phyloP scores from a whole-genome alignment of 768 basidiomycete genomes.

The Leccinum arenicola region DNA sequence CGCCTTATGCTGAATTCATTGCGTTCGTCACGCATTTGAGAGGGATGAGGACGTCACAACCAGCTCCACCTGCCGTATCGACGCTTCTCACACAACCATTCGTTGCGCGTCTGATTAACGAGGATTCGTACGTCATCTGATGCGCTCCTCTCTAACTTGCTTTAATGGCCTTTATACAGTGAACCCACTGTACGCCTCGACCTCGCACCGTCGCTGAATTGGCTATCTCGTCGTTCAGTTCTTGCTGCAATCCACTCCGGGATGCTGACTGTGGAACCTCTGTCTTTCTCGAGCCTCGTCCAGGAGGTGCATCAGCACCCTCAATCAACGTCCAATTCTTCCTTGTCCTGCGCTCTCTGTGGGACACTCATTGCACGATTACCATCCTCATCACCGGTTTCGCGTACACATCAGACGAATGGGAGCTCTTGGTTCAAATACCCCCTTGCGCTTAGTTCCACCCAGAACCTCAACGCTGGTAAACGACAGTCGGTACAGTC shows the following conservation, averaged over 20 bases:
- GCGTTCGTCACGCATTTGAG: constrained; percentile 77
- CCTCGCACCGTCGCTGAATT: constrained; percentile 89
- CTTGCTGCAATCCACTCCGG: constrained; percentile 82
- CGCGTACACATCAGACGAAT: constrained; percentile 41
- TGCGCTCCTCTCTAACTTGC: not conserved
- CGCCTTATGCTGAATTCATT: constrained; percentile 79
- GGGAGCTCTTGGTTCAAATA: constrained; percentile 62
- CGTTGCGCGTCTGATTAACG: constrained; percentile 65
- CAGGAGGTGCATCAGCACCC: constrained; percentile 47
- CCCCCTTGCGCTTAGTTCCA: constrained; percentile 36
- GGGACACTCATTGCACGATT: constrained; percentile 53
- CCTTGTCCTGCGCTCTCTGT: constrained; percentile 76
- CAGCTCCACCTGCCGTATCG: constrained; percentile 62
- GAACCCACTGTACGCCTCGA: constrained; percentile 93
- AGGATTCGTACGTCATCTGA: constrained; percentile 76
- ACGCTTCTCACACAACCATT: constrained; percentile 79
- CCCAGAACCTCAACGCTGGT: constrained; percentile 15
- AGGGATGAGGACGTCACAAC: constrained; percentile 55
- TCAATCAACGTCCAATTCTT: constrained; percentile 43
- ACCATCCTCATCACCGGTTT: constrained; percentile 28
- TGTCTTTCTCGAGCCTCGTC: constrained; percentile 59
- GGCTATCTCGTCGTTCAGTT: constrained; percentile 87
- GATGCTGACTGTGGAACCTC: constrained; percentile 85
- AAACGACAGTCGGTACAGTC: constrained; percentile 32
- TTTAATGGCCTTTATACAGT: constrained; percentile 31